Evolutionary conservation across 306 rosid species (phyloP).

Genomic region (Alnus glutinosa): DNA sequence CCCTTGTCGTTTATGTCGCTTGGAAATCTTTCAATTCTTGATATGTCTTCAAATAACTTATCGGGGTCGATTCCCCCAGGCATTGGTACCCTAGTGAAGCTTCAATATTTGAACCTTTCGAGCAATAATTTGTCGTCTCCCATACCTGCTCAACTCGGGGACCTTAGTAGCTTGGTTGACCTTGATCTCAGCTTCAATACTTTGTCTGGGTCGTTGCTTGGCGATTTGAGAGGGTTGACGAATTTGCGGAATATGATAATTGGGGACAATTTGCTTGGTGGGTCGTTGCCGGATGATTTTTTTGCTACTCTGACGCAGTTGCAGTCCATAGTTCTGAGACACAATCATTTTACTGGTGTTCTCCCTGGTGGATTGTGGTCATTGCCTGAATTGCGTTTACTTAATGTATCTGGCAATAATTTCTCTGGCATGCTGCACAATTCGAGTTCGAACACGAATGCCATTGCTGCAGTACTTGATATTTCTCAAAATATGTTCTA

Average conservation of each 20-base stretch:
- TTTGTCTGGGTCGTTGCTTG: slow-evolving; percentile 50
- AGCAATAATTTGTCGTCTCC: slow-evolving; percentile 53
- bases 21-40: slow-evolving; percentile 61
- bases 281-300: slow-evolving; percentile 50
- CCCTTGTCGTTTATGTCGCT: slow-evolving; percentile 54
- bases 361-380: slow-evolving; percentile 64
- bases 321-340: slow-evolving; percentile 55
- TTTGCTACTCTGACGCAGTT: slow-evolving; percentile 45
- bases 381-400: slow-evolving; percentile 54
- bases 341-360: slow-evolving; percentile 54
- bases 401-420: slow-evolving; percentile 70
- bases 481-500: slow-evolving; percentile 69
- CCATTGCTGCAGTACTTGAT: slow-evolving; percentile 41
- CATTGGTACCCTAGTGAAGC: slow-evolving; percentile 61
- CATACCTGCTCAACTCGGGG: slow-evolving; percentile 62
- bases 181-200: slow-evolving; percentile 80
- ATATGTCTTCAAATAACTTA: slow-evolving; percentile 63
- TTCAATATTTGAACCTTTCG: slow-evolving; percentile 75
- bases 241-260: slow-evolving; percentile 59
- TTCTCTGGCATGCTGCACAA: slow-evolving; percentile 66
- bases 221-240: slow-evolving; percentile 53
- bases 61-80: slow-evolving; percentile 51
- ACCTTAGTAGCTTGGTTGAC: slow-evolving; percentile 67
- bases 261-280: slow-evolving; percentile 52
- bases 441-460: slow-evolving; percentile 45